Base-by-base conservation (phyloP, 2,329 filamentous ascomycete species). In the Cercospora sp. region DNA sequence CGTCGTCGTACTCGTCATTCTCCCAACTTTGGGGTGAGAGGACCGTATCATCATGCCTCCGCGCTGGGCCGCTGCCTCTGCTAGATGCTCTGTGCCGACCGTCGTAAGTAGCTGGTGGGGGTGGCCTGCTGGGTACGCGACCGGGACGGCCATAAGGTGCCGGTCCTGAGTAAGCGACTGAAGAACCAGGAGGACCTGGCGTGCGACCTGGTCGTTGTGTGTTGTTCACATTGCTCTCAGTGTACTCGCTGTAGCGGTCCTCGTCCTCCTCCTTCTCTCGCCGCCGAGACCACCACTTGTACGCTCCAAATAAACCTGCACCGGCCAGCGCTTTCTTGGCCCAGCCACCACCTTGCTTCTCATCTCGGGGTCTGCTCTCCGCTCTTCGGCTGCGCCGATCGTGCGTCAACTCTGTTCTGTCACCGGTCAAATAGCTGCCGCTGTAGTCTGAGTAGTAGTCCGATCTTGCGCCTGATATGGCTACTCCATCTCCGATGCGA, bases 221-320 rank as follows among this genome's bases (percentile, higher is more conserved):
- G 33, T 66, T 48, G n/a, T 65, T 42, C 7, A 65, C 26, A 23
- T 60, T 60, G 48, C 66, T 68, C 51, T 65, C 63, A 16, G 64
- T 61, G 45, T 68, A 68, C 20, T 68, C 66, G 42, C 51, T 65
- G 31, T 61, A 61, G 28, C 58, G 42, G 23, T 60, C 60, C n/a
- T 57, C 60, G 9, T 68, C 57, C 5, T 67, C 58, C 58, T 68
- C 68, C 23, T 79, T 69, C 13, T 72, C 64, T 51, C 79, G 77
- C 67, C 81, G 78, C 18, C 79, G 77, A 66, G 90, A 76, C 16
- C 84, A 84, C 68, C 86, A 86, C 63, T 89, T 74, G 26, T 86
- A 88, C 36, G 84, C 86, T 7, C 86, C 87, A 23, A 86, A 82
- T 61, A 84, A 85, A 23, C 87, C 85, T 5, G 85, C 87, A 40